Evolutionary conservation across 768 basidiomycete species (phyloP).

Genomic region (Xerocomellus chrysenteron): DNA sequence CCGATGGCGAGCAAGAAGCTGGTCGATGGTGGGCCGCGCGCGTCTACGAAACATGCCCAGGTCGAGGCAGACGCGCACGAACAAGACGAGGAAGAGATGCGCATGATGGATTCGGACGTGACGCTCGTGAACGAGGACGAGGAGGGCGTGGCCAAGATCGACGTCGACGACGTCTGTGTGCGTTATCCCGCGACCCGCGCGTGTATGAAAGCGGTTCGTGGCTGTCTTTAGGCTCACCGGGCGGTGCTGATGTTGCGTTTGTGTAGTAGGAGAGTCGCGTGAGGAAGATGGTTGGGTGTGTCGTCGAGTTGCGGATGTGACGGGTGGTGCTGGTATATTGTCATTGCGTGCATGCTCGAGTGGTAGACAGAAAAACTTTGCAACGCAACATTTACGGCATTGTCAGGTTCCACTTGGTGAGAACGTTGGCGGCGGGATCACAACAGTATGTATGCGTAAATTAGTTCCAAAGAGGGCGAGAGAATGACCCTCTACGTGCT

Average conservation of each 20-base stretch:
- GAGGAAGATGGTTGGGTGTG: constrained; percentile 5
- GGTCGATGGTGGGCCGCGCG: not conserved
- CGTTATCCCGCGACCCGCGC: constrained; percentile 20
- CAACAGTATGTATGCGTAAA: too few species aligned
- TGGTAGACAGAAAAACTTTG: too few species aligned
- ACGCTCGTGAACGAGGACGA: constrained; percentile 31
- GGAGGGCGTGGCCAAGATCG: constrained; percentile 3
- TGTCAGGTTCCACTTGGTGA: too few species aligned
- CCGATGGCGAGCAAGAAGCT: constrained; percentile 10
- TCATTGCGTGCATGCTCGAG: too few species aligned
- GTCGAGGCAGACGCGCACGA: not conserved
- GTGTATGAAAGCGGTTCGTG: constrained; percentile 26
- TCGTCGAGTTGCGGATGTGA: constrained; percentile 19
- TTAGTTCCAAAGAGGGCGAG: too few species aligned
- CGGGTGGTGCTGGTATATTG: not conserved
- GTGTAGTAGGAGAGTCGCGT: constrained; percentile 15
- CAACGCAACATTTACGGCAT: too few species aligned
- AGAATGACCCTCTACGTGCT: too few species aligned
- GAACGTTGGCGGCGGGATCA: too few species aligned
- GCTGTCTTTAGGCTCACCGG: not conserved
- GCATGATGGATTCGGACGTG: constrained; percentile 24
- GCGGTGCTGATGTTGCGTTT: not conserved
- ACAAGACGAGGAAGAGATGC: not conserved
- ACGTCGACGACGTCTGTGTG: constrained; percentile 19
- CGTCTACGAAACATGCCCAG: not conserved